phyloP scores from a whole-genome alignment of 2,329 filamentous ascomycete genomes.

The Epicoccum sorghinum region DNA sequence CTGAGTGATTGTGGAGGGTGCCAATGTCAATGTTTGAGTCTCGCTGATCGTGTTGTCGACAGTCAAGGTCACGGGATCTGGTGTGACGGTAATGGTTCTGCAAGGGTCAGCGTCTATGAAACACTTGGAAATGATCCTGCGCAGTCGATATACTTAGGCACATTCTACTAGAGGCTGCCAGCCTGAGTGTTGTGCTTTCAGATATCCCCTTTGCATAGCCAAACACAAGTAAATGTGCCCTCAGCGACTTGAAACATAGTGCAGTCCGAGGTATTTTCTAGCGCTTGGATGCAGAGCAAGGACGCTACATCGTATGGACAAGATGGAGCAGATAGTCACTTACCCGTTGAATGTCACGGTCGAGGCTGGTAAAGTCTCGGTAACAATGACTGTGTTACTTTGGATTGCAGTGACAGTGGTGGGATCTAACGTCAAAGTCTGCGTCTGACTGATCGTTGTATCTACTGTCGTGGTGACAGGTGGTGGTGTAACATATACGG shows the following conservation, averaged over 20 bases:
- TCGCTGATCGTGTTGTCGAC: slow-evolving; percentile 1
- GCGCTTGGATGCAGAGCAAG: too few relatives aligned
- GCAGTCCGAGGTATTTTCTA: too few relatives aligned
- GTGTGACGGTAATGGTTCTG: slow-evolving; percentile 1
- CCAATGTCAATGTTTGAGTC: neutral
- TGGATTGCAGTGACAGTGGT: neutral
- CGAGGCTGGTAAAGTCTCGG: slow-evolving; percentile 1
- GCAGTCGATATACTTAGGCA: too few relatives aligned
- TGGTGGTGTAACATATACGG: neutral
- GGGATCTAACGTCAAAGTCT: neutral
- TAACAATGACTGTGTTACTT: neutral
- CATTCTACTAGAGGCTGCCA: too few relatives aligned
- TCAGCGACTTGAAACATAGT: too few relatives aligned
- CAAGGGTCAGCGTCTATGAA: neutral
- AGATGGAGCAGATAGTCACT: neutral
- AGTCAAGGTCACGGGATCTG: neutral
- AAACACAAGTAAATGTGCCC: too few relatives aligned
- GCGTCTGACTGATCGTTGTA: neutral
- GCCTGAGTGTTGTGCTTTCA: too few relatives aligned
- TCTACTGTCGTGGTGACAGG: neutral
- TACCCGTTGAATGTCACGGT: slow-evolving; percentile 8
- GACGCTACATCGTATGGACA: too few relatives aligned
- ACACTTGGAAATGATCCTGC: too few relatives aligned
- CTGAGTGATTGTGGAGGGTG: neutral
- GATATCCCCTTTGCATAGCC: too few relatives aligned